Conservation (phyloP, 2,329 filamentous ascomycete species). For the Diaporthe vaccinii region DNA sequence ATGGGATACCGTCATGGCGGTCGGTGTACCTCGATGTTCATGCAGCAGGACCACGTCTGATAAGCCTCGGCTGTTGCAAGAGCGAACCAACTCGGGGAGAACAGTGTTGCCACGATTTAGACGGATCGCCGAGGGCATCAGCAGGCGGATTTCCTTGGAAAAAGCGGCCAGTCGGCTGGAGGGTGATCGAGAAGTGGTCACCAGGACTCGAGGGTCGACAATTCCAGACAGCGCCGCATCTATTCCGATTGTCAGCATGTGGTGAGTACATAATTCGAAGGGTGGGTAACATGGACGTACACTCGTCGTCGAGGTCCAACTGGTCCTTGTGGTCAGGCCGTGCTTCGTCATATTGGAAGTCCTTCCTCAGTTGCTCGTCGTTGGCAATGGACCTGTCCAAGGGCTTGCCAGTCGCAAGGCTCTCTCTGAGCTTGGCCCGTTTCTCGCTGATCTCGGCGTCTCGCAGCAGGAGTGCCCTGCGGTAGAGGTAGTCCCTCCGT, state of each 20-base stretch:
- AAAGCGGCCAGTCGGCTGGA: constrained; percentile 89
- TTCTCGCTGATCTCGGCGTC: constrained; percentile 96
- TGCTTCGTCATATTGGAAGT: constrained; percentile 95
- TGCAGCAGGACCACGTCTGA: constrained; percentile 90
- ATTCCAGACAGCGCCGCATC: constrained; percentile 86
- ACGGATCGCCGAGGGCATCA: constrained; percentile 87
- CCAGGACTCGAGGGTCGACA: constrained; percentile 87
- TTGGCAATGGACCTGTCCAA: constrained; percentile 86
- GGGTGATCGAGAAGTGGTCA: constrained; percentile 92
- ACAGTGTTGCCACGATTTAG: constrained; percentile 94
- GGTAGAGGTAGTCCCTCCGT: constrained; percentile 90
- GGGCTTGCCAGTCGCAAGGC: constrained; percentile 89
- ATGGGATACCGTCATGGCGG: constrained; percentile 88
- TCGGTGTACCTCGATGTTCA: constrained; percentile 93
- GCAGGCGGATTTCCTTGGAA: constrained; percentile 78
- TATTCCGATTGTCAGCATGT: constrained; percentile 9
- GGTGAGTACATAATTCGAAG: not conserved
- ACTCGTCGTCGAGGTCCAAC: constrained; percentile 88
- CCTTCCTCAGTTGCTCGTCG: constrained; percentile 85
- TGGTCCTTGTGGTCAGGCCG: constrained; percentile 77
- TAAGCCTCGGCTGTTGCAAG: constrained; percentile 83
- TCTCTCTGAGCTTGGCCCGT: constrained; percentile 86
- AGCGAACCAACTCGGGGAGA: constrained; percentile 85
- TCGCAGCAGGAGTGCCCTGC: constrained; percentile 86
- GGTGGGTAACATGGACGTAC: constrained; percentile 52